phyloP scores from a whole-genome alignment of 2,329 filamentous ascomycete genomes.

The Colletotrichum incanum region DNA sequence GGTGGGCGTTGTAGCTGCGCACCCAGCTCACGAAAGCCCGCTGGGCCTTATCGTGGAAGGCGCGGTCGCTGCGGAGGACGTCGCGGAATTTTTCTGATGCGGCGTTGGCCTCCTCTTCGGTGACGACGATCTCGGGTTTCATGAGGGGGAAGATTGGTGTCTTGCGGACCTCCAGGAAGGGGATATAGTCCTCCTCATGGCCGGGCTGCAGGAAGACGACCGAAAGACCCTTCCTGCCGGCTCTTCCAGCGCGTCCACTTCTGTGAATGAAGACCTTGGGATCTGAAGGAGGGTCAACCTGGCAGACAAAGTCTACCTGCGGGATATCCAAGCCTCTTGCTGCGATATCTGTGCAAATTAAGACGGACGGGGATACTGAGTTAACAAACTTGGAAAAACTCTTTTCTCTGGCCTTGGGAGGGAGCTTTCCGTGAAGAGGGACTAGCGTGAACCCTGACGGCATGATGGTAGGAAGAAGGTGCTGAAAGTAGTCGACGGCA shows the following conservation, averaged over 20 bases:
- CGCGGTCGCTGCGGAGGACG: constrained; percentile 66
- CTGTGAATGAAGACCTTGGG: constrained; percentile 97
- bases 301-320: constrained; percentile 90
- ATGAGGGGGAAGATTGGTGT: constrained; percentile 82
- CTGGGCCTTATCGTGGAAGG: constrained; percentile 88
- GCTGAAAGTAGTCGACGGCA: constrained; percentile 93
- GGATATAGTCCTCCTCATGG: constrained; percentile 89
- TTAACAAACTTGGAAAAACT: constrained; percentile 88
- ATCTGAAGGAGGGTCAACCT: constrained; percentile 86
- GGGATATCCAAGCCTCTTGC: constrained; percentile 93
- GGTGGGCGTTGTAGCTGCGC: constrained; percentile 90
- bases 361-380: constrained; percentile 81
- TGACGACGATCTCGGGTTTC: constrained; percentile 70
- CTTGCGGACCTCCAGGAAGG: constrained; percentile 88
- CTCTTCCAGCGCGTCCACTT: constrained; percentile 89
- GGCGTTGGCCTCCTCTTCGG: constrained; percentile 72
- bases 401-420: constrained; percentile 87
- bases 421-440: constrained; percentile 92
- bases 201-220: constrained; percentile 89
- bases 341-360: constrained; percentile 94
- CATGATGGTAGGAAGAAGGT: constrained; percentile 82
- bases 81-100: constrained; percentile 74
- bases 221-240: constrained; percentile 87
- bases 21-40: constrained; percentile 95
- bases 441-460: constrained; percentile 79